phyloP scores from a whole-genome alignment of 1,284 basidiomycete species.

The Cutaneotrichosporon curvatum region DNA sequence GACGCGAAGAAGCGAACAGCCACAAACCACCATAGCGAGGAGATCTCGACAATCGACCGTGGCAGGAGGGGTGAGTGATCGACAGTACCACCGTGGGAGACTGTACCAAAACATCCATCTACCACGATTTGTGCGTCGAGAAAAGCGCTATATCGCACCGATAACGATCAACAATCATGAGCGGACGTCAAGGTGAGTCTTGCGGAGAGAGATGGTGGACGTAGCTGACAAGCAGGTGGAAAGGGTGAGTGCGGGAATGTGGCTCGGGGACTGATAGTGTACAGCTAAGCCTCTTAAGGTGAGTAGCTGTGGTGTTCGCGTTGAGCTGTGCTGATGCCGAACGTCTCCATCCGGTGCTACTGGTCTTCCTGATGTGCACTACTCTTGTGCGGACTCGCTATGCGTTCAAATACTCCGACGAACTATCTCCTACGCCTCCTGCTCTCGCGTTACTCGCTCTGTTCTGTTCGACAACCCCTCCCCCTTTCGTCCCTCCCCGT shows the following conservation, averaged over 20 bases:
- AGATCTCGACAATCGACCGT: no score
- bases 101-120: no score
- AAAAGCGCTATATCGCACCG: no score
- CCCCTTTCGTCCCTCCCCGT: no score
- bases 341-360: not conserved
- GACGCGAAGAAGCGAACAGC: no score
- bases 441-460: not conserved
- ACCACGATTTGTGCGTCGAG: no score
- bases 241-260: not conserved
- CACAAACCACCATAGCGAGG: no score
- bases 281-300: constrained; percentile 25
- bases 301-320: not conserved
- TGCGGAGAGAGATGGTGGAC: not conserved
- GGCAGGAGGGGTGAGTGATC: no score
- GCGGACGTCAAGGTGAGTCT: constrained; percentile 16
- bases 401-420: not conserved
- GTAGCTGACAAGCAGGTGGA: constrained; percentile 3
- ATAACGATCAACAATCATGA: constrained; percentile 15
- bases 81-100: no score
- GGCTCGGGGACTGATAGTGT: not conserved
- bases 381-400: no score
- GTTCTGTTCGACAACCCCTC: no score
- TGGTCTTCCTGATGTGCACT: not conserved
- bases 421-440: not conserved
- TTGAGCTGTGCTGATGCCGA: not conserved